A percentile compares a stretch with the other conserved stretches of the same genome.
phyloP scores from a whole-genome alignment of 202 grass and related monocot species.

The Zizania palustris region DNA sequence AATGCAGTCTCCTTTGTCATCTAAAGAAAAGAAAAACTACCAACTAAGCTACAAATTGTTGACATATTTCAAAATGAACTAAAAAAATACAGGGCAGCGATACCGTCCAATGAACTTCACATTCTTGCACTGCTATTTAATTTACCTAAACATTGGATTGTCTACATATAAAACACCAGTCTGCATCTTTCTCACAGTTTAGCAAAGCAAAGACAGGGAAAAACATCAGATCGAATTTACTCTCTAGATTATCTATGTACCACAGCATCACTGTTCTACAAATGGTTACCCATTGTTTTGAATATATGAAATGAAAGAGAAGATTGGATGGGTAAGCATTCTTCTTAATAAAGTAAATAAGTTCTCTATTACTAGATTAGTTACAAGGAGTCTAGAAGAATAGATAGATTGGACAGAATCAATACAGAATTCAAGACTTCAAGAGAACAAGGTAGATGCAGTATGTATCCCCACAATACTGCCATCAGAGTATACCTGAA shows the following conservation, averaged over 20 bases:
- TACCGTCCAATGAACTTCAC: constrained; percentile 10
- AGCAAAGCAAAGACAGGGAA: neutral
- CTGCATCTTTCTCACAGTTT: constrained; percentile 5
- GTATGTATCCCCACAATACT: neutral
- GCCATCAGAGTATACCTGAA: neutral
- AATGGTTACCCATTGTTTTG: neutral
- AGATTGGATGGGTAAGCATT: neutral
- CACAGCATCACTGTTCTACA: neutral
- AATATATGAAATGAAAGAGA: neutral
- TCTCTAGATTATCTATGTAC: neutral
- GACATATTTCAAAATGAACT: neutral
- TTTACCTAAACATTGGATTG: neutral
- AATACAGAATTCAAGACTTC: too few relatives aligned
- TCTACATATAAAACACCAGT: constrained; percentile 4
- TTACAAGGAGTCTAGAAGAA: too few relatives aligned
- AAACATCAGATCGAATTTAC: constrained; percentile 16
- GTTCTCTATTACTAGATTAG: too few relatives aligned
- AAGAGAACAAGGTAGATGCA: too few relatives aligned
- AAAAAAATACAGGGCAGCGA: constrained; percentile 5
- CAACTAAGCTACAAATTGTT: neutral
- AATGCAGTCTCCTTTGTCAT: neutral
- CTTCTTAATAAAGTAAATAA: too few relatives aligned
- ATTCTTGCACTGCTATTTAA: neutral
- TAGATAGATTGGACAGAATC: too few relatives aligned
- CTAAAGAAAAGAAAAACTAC: neutral